Evolutionary conservation across 169 alveolate species (phyloP).

Genomic region (Eimeria necatrix): DNA sequence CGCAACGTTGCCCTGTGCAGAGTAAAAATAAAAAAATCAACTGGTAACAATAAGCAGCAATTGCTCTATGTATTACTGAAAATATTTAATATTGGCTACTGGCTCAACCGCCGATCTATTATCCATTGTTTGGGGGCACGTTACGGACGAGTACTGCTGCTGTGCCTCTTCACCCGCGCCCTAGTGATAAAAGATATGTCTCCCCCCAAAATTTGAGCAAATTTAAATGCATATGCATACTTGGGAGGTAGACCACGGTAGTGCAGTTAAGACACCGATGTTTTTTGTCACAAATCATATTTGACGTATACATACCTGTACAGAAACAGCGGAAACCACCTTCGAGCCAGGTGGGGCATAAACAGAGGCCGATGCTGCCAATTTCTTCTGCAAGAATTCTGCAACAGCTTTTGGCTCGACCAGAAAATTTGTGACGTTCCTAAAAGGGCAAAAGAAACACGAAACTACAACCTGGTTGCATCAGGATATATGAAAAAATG

Average conservation of each 20-base stretch:
- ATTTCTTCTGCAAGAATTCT: conserved; percentile 70
- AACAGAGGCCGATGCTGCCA: conserved; percentile 62
- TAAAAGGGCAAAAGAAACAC: neutral
- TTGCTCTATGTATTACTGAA: neutral
- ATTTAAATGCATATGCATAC: too few relatives aligned
- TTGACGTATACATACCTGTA: conserved; percentile 53
- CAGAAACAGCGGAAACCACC: conserved; percentile 8
- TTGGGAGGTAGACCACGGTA: too few relatives aligned
- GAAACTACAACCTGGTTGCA: neutral
- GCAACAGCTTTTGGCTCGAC: conserved; percentile 71
- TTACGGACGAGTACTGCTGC: neutral
- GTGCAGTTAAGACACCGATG: neutral
- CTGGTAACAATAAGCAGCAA: neutral
- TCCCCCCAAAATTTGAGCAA: too few relatives aligned
- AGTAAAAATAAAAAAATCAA: neutral
- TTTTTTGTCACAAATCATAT: neutral
- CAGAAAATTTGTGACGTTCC: conserved; percentile 41
- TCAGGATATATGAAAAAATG: neutral
- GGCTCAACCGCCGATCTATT: neutral
- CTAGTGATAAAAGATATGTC: too few relatives aligned
- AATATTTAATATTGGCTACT: neutral
- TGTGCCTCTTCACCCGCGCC: neutral
- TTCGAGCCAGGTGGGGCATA: conserved; percentile 72
- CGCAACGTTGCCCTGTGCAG: conserved; percentile 67
- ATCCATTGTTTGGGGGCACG: neutral